Conservation (phyloP, 2,329 filamentous ascomycete species). For the Fusarium circinatum region DNA sequence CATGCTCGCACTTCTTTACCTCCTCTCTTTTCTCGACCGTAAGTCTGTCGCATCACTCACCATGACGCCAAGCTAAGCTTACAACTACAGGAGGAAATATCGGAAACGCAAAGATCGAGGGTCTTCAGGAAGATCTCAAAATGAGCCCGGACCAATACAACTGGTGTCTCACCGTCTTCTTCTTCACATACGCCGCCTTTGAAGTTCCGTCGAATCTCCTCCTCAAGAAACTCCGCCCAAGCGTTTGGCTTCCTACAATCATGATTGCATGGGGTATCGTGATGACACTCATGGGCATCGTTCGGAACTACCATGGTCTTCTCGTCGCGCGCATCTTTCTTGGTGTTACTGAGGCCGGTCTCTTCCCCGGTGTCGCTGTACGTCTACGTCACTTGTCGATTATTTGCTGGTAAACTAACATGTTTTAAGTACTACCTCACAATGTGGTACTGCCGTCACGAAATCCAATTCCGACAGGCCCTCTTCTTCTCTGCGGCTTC, state of each 20-base stretch:
- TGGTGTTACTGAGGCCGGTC: conserved; percentile 73
- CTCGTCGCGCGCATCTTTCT: conserved; percentile 65
- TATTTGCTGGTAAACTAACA: not conserved
- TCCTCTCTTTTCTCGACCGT: conserved; percentile 75
- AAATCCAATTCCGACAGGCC: conserved; percentile 67
- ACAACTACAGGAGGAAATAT: conserved; percentile 63
- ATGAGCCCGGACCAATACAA: conserved; percentile 78
- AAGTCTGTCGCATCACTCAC: conserved; percentile 19
- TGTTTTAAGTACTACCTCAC: conserved; percentile 60
- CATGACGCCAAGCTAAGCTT: not conserved
- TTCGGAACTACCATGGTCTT: conserved; percentile 59
- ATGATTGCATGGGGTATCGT: conserved; percentile 70
- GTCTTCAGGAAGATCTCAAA: conserved; percentile 60
- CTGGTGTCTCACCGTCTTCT: conserved; percentile 76
- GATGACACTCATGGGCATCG: conserved; percentile 65
- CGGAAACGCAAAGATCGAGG: conserved; percentile 73
- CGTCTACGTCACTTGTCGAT: not conserved
- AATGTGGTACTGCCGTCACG: conserved; percentile 69
- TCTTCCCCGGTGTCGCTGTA: conserved; percentile 71
- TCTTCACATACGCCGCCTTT: conserved; percentile 79
- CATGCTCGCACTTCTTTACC: conserved; percentile 73
- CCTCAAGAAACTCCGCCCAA: conserved; percentile 78
- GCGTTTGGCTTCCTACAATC: conserved; percentile 78
- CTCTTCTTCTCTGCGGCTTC: conserved; percentile 87
- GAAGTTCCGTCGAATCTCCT: conserved; percentile 82